Base-by-base conservation (phyloP, 371 early-diverging fungal species). In the Choanephora cucurbitarum region DNA sequence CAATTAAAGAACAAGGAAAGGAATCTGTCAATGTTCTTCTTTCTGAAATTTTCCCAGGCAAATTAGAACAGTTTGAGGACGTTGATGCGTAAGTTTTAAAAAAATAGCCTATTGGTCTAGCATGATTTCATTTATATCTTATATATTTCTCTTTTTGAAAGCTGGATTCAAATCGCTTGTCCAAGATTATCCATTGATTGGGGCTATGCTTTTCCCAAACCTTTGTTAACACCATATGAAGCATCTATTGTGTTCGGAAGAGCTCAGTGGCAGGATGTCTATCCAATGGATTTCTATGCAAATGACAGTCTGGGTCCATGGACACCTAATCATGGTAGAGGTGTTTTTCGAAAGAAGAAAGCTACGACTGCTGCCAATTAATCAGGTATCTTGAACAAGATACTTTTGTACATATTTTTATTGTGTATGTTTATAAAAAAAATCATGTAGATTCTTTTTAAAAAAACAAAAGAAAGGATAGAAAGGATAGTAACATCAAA, bases 131-230 rank as follows among this genome's bases (percentile, higher is more conserved):
- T 18, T 5, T 32, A 21, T 24, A 47, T 17, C 13, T 1, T 18
- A n/a, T 32, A 21, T 24, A 47, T 17, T 48, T n/a, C 14, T n/a
- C 47, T n/a, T 28, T 7, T 39, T 34, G 6, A 14, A 66, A 83
- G 86, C 32, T 99, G 95, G 91, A 91, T 99, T 49, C 99, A 99
- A 71, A 89, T 98, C 44, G 92, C 96, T 0, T 99, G 99, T 71
- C 99, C 99, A 33, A 74, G 99, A 19, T 78, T 99, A 41, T 96
- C 96, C 4, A 99, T 99, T 39, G 99, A 99, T 76, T 99, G 99
- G 99, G 99, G 99, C 1, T 93, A 92, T 68, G 90, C 95, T 1
- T 99, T 97, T 72, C 69, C 84, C 3, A 95, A 90, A 63, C 99
- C 99, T 14, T 74, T 99, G 40, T 71, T 99, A 37, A 92, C 93